Conservation (phyloP, 2,329 filamentous ascomycete genomes). For the Stemphylium beticola region DNA sequence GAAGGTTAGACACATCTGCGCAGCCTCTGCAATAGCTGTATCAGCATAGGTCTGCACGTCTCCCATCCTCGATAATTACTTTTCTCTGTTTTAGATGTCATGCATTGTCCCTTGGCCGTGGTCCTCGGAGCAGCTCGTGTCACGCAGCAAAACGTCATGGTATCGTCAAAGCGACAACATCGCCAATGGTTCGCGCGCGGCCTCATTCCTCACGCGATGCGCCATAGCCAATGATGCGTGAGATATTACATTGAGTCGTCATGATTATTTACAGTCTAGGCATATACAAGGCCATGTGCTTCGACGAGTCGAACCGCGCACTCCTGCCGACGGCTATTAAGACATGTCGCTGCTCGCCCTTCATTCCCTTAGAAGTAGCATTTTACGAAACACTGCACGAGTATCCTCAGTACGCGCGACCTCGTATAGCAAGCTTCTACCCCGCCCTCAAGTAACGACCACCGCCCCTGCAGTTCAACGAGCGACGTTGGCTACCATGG, state of each 20-base stretch:
- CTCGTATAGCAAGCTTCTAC: neutral
- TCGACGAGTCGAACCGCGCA: slow-evolving; percentile 14
- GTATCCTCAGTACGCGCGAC: slow-evolving; percentile 4
- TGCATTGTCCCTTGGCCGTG: too few species aligned
- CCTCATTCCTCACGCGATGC: neutral
- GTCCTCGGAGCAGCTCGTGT: neutral
- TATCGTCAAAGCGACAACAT: neutral
- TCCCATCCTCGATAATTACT: too few species aligned
- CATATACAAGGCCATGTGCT: slow-evolving; percentile 4
- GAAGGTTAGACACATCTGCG: too few species aligned
- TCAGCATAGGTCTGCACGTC: too few species aligned
- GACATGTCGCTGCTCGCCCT: slow-evolving; percentile 24
- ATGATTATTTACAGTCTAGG: slow-evolving; percentile 17
- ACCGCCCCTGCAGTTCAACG: slow-evolving; percentile 4
- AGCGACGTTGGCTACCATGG: slow-evolving; percentile 23
- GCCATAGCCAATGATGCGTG: slow-evolving; percentile 9
- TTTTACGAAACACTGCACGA: slow-evolving; percentile 10
- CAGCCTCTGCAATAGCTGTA: too few species aligned
- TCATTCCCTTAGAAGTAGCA: slow-evolving; percentile 11
- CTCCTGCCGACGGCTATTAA: neutral
- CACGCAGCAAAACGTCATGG: slow-evolving; percentile 11
- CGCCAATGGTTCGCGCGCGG: slow-evolving; percentile 3
- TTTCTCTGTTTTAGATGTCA: too few species aligned
- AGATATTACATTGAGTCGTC: slow-evolving; percentile 18
- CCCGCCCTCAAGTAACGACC: slow-evolving; percentile 1